A percentile compares a stretch with the other conserved stretches of the same genome.
phyloP scores from a whole-genome alignment of 2,329 filamentous ascomycete genomes.

The Cordyceps farinosa region DNA sequence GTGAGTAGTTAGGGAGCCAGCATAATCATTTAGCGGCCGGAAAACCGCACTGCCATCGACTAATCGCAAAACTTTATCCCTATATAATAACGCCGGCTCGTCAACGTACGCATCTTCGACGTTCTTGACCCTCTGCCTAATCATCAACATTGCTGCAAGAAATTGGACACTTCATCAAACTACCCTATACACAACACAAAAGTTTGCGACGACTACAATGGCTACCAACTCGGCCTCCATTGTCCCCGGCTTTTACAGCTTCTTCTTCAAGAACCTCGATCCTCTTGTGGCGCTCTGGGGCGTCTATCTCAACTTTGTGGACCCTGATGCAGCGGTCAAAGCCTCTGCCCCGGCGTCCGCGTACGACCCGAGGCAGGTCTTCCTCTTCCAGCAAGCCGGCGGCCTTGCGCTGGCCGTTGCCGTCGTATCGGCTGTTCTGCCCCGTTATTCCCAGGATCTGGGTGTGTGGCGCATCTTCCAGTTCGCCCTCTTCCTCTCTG shows the following conservation, averaged over 20 bases:
- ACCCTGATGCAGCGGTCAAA: conserved; percentile 18
- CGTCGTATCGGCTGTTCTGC: conserved; percentile 21
- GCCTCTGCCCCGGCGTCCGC: conserved; percentile 18
- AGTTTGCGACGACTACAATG: neutral
- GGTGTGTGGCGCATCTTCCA: conserved; percentile 23
- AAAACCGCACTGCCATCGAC: neutral
- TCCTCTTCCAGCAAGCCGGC: conserved; percentile 24
- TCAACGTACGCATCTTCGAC: neutral
- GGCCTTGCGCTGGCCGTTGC: conserved; percentile 22
- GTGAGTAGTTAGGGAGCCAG: neutral
- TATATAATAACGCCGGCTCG: neutral
- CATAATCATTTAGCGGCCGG: neutral
- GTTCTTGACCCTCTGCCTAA: neutral
- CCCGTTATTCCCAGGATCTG: conserved; percentile 22
- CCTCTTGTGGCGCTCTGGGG: conserved; percentile 24
- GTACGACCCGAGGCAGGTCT: conserved; percentile 20
- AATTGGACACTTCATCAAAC: neutral
- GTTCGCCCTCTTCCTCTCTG: conserved; percentile 22
- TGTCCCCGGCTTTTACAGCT: conserved; percentile 19
- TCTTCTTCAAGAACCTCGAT: conserved; percentile 25
- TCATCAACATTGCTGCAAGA: neutral
- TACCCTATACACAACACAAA: neutral
- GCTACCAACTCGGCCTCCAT: conserved; percentile 10
- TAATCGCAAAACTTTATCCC: neutral
- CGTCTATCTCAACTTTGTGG: conserved; percentile 23